A percentile compares a stretch with the other conserved stretches of the same genome.
Evolutionary conservation across 2,329 filamentous ascomycete species (phyloP).

Genomic region (Aspergillus fumigatiaffinis): DNA sequence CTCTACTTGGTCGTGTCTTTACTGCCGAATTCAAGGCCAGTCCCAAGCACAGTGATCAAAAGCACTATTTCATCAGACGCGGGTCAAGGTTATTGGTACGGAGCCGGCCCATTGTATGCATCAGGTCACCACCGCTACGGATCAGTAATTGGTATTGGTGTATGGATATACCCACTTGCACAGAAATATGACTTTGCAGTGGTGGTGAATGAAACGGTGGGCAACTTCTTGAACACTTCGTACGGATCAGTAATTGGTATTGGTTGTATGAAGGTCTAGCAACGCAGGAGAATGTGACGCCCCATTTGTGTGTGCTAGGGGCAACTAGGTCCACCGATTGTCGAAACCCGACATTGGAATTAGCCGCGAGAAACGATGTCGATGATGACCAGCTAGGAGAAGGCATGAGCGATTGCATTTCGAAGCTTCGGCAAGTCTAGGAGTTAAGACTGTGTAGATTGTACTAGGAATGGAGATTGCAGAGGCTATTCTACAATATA

Average conservation of each 20-base stretch:
- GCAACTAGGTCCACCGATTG: too few species aligned
- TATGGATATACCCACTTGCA: constrained; percentile 74
- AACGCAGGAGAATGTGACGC: too few species aligned
- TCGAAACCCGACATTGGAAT: too few species aligned
- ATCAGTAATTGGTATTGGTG: too few species aligned
- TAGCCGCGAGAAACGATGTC: too few species aligned
- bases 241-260: too few species aligned
- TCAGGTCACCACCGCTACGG: too few species aligned
- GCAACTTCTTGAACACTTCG: constrained; percentile 91
- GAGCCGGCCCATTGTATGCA: too few species aligned
- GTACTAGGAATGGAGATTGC: background rate
- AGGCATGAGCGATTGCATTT: background rate
- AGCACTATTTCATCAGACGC: constrained; percentile 1
- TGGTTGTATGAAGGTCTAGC: too few species aligned
- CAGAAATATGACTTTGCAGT: constrained; percentile 83
- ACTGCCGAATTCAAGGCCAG: constrained; percentile 2
- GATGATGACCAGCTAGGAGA: background rate
- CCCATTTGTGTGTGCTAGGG: too few species aligned
- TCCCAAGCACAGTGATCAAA: constrained; percentile 14
- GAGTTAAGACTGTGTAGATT: background rate
- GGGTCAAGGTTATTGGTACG: too few species aligned
- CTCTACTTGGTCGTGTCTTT: constrained; percentile 16
- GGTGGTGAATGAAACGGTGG: constrained; percentile 92
- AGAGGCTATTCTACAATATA: background rate
- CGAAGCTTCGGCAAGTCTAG: background rate